Evolutionary conservation across 2,329 filamentous ascomycete genomes (phyloP).

Genomic region (Neofusicoccum umdonicola): DNA sequence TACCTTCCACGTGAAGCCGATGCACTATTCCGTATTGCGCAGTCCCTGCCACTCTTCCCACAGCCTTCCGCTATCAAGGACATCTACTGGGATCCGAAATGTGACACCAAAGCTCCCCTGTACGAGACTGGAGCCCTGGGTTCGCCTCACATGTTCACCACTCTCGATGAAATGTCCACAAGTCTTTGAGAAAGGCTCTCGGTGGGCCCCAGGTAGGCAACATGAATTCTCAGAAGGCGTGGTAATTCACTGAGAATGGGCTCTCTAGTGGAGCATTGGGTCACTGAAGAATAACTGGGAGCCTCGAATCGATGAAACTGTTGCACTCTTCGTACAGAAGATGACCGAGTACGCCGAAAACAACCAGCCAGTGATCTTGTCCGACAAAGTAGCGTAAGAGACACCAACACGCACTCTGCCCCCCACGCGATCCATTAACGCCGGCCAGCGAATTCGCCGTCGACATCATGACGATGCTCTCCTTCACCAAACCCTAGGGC

Average conservation of each 20-base stretch:
- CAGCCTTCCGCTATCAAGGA: conserved; percentile 36
- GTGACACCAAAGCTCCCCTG: conserved; percentile 35
- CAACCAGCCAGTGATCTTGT: conserved; percentile 29
- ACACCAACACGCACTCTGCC: neutral
- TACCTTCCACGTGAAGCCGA: conserved; percentile 22
- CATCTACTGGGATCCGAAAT: conserved; percentile 41
- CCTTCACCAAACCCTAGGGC: conserved; percentile 39
- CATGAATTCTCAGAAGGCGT: neutral
- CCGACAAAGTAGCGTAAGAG: conserved; percentile 34
- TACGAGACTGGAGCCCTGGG: conserved; percentile 39
- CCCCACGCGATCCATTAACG: neutral
- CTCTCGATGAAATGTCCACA: conserved; percentile 35
- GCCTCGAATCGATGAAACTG: conserved; percentile 34
- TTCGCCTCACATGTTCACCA: conserved; percentile 35
- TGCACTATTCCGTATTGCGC: conserved; percentile 38
- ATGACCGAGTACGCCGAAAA: conserved; percentile 30
- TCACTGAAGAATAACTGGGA: conserved; percentile 42
- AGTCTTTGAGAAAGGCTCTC: conserved; percentile 36
- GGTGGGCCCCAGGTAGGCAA: conserved; percentile 22
- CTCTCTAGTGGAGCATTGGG: conserved; percentile 35
- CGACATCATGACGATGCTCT: conserved; percentile 43
- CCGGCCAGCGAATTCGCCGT: conserved; percentile 36
- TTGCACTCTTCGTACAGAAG: conserved; percentile 34
- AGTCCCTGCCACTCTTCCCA: conserved; percentile 39
- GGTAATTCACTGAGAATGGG: neutral